A percentile compares a stretch with the other conserved stretches of the same genome.
Conservation (phyloP, 2,329 filamentous ascomycete species). For the Hypoxylon sp. region DNA sequence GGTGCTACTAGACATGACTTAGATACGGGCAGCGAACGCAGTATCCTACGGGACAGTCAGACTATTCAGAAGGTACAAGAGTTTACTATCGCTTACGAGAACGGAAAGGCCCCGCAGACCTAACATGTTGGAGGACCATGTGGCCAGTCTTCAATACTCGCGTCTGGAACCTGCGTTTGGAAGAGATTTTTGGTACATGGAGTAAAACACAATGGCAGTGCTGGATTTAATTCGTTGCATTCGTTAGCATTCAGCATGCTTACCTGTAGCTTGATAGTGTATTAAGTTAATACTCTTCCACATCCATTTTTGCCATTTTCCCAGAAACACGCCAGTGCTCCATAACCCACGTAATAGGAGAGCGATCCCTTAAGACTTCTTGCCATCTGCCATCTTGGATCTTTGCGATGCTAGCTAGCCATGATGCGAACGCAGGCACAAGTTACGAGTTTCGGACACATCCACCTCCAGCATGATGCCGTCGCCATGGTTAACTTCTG, state of each 20-base stretch:
- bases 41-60: conserved; percentile 19
- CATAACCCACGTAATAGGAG: neutral
- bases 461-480: no score
- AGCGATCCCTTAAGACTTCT: neutral
- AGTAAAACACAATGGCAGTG: neutral
- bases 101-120: neutral
- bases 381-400: no score
- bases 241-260: neutral
- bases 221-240: neutral
- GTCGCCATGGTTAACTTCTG: no score
- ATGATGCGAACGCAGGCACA: no score
- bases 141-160: no score
- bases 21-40: conserved; percentile 17
- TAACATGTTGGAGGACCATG: neutral
- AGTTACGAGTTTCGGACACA: no score
- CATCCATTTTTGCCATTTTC: neutral
- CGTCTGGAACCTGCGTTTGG: neutral
- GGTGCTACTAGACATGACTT: conserved; percentile 12
- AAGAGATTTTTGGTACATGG: neutral
- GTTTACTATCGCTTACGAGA: conserved; percentile 30
- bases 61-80: conserved; percentile 29
- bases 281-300: neutral
- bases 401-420: no score
- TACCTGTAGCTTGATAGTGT: neutral
- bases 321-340: no score